Evolutionary conservation across 345 rosid species (phyloP).

Genomic region (Microcos paniculata): DNA sequence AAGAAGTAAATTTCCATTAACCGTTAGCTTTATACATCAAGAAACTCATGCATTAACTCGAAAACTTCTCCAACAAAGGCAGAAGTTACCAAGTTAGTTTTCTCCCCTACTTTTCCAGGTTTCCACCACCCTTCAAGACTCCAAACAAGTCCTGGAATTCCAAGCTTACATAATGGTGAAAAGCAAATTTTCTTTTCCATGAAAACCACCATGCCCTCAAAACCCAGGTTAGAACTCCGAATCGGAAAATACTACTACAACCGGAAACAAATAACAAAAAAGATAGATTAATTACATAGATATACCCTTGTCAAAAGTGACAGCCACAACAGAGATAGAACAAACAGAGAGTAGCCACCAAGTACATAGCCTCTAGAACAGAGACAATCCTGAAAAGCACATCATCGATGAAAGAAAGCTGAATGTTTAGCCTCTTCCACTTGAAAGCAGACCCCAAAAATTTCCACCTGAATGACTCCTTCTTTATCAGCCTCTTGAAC

Average conservation of each 20-base stretch:
- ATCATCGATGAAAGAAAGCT: constrained; percentile 38
- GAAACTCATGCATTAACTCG: neutral
- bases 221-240: neutral
- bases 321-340: constrained; percentile 52
- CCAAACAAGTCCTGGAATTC: neutral
- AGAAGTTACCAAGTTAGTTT: neutral
- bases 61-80: neutral
- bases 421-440: constrained; percentile 37
- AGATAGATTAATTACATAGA: neutral
- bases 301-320: constrained; percentile 21
- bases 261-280: neutral
- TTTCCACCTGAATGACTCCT: constrained; percentile 35
- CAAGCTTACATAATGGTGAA: neutral
- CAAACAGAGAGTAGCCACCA: constrained; percentile 41
- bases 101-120: neutral
- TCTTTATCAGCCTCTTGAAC: constrained; percentile 31
- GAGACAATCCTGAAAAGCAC: constrained; percentile 39
- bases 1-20: neutral
- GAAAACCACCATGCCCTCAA: neutral
- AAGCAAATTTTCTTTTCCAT: neutral
- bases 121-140: constrained; percentile 2
- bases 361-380: constrained; percentile 40
- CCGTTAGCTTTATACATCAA: neutral
- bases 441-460: constrained; percentile 38
- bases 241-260: neutral